These are phyloP conservation scores for Schwanniomyces polymorphus DNA, from an alignment of 805 yeast genomes.

Conservation along the genomic window DNA sequence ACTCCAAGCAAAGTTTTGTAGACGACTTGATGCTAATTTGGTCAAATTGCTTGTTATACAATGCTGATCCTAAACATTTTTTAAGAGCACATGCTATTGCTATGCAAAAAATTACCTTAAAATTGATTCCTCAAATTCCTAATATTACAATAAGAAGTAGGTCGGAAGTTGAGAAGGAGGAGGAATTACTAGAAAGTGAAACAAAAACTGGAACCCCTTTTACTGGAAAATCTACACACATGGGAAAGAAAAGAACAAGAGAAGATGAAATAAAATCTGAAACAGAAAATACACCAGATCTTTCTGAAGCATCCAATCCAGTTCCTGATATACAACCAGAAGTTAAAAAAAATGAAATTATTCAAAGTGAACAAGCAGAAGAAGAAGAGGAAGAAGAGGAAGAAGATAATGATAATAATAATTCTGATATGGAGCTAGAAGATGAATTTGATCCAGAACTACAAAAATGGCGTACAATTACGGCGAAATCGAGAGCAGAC, in stretches of 20 bases:
- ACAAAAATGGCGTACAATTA: constrained; percentile 80
- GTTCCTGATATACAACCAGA: constrained; percentile 13
- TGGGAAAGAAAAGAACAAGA: constrained; percentile 41
- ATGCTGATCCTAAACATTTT: constrained; percentile 93
- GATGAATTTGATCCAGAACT: constrained; percentile 74
- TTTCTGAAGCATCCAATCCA: constrained; percentile 13
- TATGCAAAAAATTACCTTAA: constrained; percentile 86
- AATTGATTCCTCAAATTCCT: constrained; percentile 82
- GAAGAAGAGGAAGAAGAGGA: constrained; percentile 47
- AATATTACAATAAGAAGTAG: constrained; percentile 77
- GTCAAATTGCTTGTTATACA: constrained; percentile 90
- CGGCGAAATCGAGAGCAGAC: constrained; percentile 77
- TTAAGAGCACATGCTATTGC: constrained; percentile 90
- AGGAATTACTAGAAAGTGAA: constrained; percentile 30
- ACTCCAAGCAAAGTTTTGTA: constrained; percentile 85
- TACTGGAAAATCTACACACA: constrained; percentile 39
- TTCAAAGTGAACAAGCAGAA: constrained; percentile 20
- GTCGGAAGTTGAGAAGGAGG: constrained; percentile 69
- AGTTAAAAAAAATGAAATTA: constrained; percentile 16
- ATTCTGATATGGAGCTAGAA: constrained; percentile 47
- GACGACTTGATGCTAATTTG: constrained; percentile 93
- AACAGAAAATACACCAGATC: constrained; percentile 12
- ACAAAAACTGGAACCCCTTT: constrained; percentile 22
- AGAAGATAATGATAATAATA: constrained; percentile 40
- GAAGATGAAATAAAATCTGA: constrained; percentile 35